Base-by-base conservation (phyloP, 2,329 filamentous ascomycete species). In the Cladosporium sp. region DNA sequence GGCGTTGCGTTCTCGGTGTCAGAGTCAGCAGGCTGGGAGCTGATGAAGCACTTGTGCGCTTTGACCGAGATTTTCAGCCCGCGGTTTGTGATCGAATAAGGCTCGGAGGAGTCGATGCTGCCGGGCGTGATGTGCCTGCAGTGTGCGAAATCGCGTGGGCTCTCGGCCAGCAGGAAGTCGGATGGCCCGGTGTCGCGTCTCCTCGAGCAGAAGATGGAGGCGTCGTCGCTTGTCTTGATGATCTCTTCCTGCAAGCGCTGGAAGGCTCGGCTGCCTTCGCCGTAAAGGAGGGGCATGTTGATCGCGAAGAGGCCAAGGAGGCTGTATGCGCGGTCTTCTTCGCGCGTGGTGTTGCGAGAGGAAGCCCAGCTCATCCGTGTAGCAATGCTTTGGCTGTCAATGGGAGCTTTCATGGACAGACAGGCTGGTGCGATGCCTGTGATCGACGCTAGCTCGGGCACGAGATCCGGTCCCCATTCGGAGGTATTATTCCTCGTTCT, bases 211-310 rank as follows among this genome's bases (percentile, higher is more conserved):
- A 55, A 36, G 4, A 58, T 55, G 6, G 49, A 54, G 8, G 39
- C 10, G 44, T 59, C 57, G 19, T 50, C 45, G 24, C n/a, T 32
- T 4, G 25, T 39, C 4, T 34, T 24, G 8, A 59, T 56, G 35
- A 59, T 59, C 13, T 59, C 57, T 24, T 56, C 25, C 13, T 59
- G 57, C 44, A 59, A 20, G 6, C 57, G 52, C 20, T 34, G 36
- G 25, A 59, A 59, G 19, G 57, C 52, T 37, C 37, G 42, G n/a
- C 10, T 2, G 37, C 52, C 57, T 34, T 59, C 52, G 0, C 76
- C 76, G 54, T 79, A 79, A 0, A 78, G 49, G 1, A 78, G 58
- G 0, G 75, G 71, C 71, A 79, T 76, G 25, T 74, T 70, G 32
- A 79, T 67, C 0, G 66, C 66, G 24, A 79, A 78, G 0, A 79